Evolutionary conservation across 805 yeast species (phyloP), one percentile per base, ranked within the genome.

Genomic region (Candida montana): DNA sequence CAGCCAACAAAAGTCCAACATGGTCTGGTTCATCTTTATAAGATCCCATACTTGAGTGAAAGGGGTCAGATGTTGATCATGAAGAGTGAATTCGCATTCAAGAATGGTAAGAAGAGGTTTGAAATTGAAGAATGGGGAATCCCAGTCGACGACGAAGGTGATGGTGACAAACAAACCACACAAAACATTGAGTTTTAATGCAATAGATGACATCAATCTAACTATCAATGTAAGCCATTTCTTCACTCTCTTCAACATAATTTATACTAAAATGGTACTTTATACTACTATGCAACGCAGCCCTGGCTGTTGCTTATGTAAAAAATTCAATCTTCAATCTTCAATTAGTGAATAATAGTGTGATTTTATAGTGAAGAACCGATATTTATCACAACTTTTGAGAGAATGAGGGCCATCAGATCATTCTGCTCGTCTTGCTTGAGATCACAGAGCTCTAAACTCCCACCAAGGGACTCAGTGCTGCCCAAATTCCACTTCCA

Each of bases 111-210:
- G 48, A 78, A 79, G 60, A 79, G 75, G 53, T 88, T 91, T 57
- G 96, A 86, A 54, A 82, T 93, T 40, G 91, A 86, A 50, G 87
- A 81, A 54, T 93, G 96, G 95, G 87, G 95, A n/a, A 93, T 93
- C 38, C 98, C 99, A 0, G 95, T 91, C 2, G 96, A 89, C 43
- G 95, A 83, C 44, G 84, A 55, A 40, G 58, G 54, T 8, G 55
- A 50, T 13, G 42, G 38, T 10, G 48, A 50, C 33, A 50, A 49
- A 29, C 53, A 51, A 30, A 54, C 57, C 2, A 52, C 55, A 5
- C 51, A 50, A 33, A 48, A 47, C 18, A 49, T 54, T 17, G 58
- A 54, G 12, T 54, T 51, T 37, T 52, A 38, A 37, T 15, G 35
- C 19, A 20, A n/a, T 35, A n/a, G n/a, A n/a, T n/a, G n/a, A n/a